Percentiles rank a stretch among this genome's conserved stretches.
Conservation (phyloP, 306 rosid genomes). For the Canavalia ensiformis region DNA sequence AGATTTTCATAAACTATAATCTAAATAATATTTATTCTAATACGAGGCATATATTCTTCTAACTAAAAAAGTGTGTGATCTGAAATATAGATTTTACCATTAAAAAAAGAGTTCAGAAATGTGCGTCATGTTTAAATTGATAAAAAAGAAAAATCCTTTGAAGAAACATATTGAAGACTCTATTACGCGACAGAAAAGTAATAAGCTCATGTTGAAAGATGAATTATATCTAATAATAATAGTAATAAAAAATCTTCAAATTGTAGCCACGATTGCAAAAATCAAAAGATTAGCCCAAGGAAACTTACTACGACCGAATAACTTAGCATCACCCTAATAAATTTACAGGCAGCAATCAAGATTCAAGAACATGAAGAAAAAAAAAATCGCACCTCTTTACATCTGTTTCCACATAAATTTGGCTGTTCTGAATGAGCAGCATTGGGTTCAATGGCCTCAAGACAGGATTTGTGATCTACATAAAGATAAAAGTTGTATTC, state of each 20-base stretch:
- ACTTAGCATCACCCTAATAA: slow-evolving; percentile 19
- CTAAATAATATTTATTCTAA: neutral
- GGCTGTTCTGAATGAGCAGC: slow-evolving; percentile 34
- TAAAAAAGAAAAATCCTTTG: neutral
- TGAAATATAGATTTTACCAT: neutral
- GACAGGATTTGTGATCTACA: slow-evolving; percentile 69
- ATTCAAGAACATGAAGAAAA: neutral
- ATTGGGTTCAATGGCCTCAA: slow-evolving; percentile 40
- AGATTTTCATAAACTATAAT: neutral
- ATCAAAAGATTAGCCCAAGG: neutral
- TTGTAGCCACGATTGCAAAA: neutral
- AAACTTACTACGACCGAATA: slow-evolving; percentile 11
- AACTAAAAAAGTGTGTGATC: neutral
- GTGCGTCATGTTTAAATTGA: neutral
- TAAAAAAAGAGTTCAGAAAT: neutral
- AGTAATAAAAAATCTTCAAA: neutral
- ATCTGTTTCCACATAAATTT: slow-evolving; percentile 66
- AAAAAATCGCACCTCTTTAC: slow-evolving; percentile 62
- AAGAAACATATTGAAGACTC: slow-evolving; percentile 12
- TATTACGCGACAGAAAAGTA: neutral
- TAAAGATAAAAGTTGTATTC: slow-evolving; percentile 1
- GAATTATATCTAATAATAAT: neutral
- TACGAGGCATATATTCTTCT: neutral
- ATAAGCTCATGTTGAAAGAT: neutral
- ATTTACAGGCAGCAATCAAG: slow-evolving; percentile 6